Evolutionary conservation across 495 filamentous ascomycete genomes (phyloP), one percentile per base, ranked within the genome.

Genomic region (Penicillium desertorum): DNA sequence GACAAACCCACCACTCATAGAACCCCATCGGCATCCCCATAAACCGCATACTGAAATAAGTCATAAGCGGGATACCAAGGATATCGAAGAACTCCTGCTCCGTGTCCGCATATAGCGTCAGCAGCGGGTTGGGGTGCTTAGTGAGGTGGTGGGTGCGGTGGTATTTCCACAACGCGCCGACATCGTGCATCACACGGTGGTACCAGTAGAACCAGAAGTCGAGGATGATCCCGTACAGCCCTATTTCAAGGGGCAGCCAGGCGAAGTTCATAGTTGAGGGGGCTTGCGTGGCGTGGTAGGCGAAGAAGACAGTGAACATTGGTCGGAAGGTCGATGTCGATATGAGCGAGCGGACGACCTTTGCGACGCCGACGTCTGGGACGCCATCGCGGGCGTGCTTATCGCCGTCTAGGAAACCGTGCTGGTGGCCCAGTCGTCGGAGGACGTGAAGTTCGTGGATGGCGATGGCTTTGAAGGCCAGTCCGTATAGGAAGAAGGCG

Each of bases 161-260:
- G 64, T 67, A 75, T 36, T 74, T 69, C 72, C 72, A 75, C 4
- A 75, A 65, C 0, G 50, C 49, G 42, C 50, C 63, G 16, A 70
- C 45, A 19, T 72, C 71, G 39, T 75, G 72, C 67, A 72, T 72
- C 8, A 67, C 11, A 1, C 72, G 71, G 45, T 75, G 72, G 57
- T 73, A 72, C 69, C 71, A 73, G 58, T 75, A 75, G 60, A 75
- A 75, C 72, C 72, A 75, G 61, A 75, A 75, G 57, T 75, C 72
- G 37, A 75, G 66, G 49, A 71, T 67, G 41, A 75, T 64, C 3
- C 71, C 69, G 51, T 75, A 74, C 0, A 75, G 54, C 0, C 72
- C 69, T 19, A 59, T 57, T 36, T 75, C 71, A 0, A 73, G 62
- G 0, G 64, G 62, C 1, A 75, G 60, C 65, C 69, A 68, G 46